phyloP scores from a whole-genome alignment of 73 alveolate species.

The Tetrahymena elliotti region DNA sequence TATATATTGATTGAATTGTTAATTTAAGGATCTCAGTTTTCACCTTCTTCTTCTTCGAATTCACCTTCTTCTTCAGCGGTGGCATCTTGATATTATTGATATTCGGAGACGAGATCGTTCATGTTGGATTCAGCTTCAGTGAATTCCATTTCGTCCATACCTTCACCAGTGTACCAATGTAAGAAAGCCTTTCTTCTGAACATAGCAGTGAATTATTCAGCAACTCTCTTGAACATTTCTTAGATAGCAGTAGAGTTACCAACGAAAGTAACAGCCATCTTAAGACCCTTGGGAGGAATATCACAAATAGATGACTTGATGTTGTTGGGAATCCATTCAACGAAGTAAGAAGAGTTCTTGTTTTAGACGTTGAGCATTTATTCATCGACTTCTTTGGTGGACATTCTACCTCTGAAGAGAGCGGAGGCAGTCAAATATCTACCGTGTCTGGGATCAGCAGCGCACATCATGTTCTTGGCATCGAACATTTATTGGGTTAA shows the following conservation, averaged over 20 bases:
- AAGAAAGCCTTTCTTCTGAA: slow-evolving; percentile 53
- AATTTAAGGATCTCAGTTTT: slow-evolving; percentile 1
- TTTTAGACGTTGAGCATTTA: slow-evolving; percentile 92
- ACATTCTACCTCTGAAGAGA: slow-evolving; percentile 99
- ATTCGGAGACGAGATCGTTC: slow-evolving; percentile 66
- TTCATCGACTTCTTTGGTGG: slow-evolving; percentile 95
- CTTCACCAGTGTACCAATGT: slow-evolving; percentile 46
- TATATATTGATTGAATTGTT: not conserved
- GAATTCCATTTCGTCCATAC: slow-evolving; percentile 60
- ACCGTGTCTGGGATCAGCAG: slow-evolving; percentile 98
- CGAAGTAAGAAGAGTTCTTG: slow-evolving; percentile 94
- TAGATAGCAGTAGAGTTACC: slow-evolving; percentile 95
- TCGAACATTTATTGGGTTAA: slow-evolving; percentile 96
- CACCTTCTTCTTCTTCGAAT: slow-evolving; percentile 77
- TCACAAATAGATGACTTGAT: slow-evolving; percentile 91
- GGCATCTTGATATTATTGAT: slow-evolving; percentile 71
- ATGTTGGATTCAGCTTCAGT: slow-evolving; percentile 54
- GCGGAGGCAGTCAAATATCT: slow-evolving; percentile 96
- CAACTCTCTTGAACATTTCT: slow-evolving; percentile 67
- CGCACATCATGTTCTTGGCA: slow-evolving; percentile 99
- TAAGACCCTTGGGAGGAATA: slow-evolving; percentile 97
- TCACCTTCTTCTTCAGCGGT: slow-evolving; percentile 75
- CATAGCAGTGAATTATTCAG: slow-evolving; percentile 34
- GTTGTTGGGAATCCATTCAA: slow-evolving; percentile 96
- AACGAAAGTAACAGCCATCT: slow-evolving; percentile 97